phyloP scores from a whole-genome alignment of 1,284 basidiomycete species.

The Exobasidium rhododendri region DNA sequence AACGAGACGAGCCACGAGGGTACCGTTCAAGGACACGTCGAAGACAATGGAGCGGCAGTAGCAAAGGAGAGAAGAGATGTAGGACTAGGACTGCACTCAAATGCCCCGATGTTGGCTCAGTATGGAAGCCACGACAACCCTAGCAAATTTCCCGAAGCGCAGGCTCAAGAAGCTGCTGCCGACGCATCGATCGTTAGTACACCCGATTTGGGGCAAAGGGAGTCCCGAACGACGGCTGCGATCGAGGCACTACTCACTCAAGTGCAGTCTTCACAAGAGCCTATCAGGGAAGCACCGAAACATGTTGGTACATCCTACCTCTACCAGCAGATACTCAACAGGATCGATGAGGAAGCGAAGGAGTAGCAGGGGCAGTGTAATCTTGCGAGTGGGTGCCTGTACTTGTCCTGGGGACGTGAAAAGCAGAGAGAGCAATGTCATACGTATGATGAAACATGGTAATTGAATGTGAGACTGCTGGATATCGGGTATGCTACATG shows the following conservation, averaged over 20 bases:
- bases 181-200: background rate
- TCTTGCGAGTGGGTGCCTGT: too few species aligned
- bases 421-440: too few species aligned
- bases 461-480: too few species aligned
- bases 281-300: background rate
- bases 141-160: background rate
- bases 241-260: slow-evolving; percentile 1
- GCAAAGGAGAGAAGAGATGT: too few species aligned
- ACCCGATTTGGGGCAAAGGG: background rate
- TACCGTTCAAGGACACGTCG: background rate
- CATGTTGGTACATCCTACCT: background rate
- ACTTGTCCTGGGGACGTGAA: too few species aligned
- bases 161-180: background rate
- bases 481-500: too few species aligned
- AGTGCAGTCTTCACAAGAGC: background rate
- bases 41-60: background rate
- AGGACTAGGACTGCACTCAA: too few species aligned
- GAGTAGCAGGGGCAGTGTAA: background rate
- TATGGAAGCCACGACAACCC: background rate
- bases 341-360: background rate
- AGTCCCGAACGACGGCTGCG: background rate
- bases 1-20: background rate
- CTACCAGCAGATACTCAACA: background rate
- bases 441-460: too few species aligned
- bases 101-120: background rate